These are phyloP conservation scores for Pichia gijzeniarum DNA, from an alignment of 805 yeast genomes.

Conservation along the genomic window DNA sequence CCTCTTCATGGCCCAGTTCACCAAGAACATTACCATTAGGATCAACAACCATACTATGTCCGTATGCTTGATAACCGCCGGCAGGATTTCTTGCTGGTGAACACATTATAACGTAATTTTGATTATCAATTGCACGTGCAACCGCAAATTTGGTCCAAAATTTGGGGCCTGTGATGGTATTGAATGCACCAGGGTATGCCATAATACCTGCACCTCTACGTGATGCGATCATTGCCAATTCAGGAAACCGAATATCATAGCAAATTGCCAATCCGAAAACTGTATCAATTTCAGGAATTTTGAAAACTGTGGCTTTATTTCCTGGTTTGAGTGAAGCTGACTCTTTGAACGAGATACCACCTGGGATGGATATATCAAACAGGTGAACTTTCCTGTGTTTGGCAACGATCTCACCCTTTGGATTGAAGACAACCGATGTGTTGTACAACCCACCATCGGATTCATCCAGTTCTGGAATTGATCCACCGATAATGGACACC, in stretches of 20 bases:
- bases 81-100: slow-evolving; percentile 77
- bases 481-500: slow-evolving; percentile 79
- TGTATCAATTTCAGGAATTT: slow-evolving; percentile 51
- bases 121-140: slow-evolving; percentile 71
- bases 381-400: slow-evolving; percentile 88
- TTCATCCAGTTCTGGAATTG: slow-evolving; percentile 73
- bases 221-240: slow-evolving; percentile 63
- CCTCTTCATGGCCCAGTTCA: slow-evolving; percentile 77
- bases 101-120: slow-evolving; percentile 66
- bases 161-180: slow-evolving; percentile 77
- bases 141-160: slow-evolving; percentile 77
- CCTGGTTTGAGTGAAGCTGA: slow-evolving; percentile 73
- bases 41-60: slow-evolving; percentile 58
- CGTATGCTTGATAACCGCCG: slow-evolving; percentile 56
- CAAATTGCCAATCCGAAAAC: slow-evolving; percentile 82
- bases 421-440: slow-evolving; percentile 67
- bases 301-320: slow-evolving; percentile 70
- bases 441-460: slow-evolving; percentile 53
- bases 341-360: slow-evolving; percentile 84
- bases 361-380: slow-evolving; percentile 89
- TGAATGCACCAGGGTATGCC: slow-evolving; percentile 81
- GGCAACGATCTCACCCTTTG: slow-evolving; percentile 70
- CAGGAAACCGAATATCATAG: slow-evolving; percentile 78
- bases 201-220: slow-evolving; percentile 65
- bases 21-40: slow-evolving; percentile 55